These are phyloP conservation scores for Fraxinus dipetala DNA, from an alignment of 305 asterid genomes.

Conservation along the genomic window DNA sequence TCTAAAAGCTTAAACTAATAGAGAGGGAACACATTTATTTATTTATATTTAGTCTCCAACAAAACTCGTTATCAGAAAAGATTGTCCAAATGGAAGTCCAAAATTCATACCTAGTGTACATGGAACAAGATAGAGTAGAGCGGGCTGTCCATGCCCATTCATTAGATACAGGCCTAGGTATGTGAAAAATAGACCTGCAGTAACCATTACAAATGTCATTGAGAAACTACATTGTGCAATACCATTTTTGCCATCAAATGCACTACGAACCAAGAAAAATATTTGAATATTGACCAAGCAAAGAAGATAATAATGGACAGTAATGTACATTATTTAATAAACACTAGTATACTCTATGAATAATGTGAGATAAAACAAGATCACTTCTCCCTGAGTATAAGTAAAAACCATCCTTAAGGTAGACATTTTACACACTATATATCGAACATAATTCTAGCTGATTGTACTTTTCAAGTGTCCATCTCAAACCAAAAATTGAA, in stretches of 20 bases:
- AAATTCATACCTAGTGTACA: constrained; percentile 70
- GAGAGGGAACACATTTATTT: background rate
- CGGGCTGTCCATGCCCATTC: constrained; percentile 96
- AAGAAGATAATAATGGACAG: background rate
- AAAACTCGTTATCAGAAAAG: background rate
- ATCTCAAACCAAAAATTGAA: background rate
- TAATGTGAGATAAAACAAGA: background rate
- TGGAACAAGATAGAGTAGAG: constrained; percentile 92
- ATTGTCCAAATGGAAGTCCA: background rate
- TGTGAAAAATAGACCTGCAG: constrained; percentile 72
- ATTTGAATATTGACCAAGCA: background rate
- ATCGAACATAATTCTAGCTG: background rate
- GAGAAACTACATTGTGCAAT: background rate
- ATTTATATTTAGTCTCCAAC: background rate
- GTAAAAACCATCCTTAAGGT: background rate
- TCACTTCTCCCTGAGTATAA: background rate
- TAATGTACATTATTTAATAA: background rate
- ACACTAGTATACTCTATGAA: background rate
- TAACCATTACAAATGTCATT: constrained; percentile 19
- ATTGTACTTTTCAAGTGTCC: background rate
- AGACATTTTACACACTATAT: background rate
- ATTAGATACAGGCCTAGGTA: constrained; percentile 81
- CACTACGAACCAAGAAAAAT: background rate
- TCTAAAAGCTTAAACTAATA: background rate
- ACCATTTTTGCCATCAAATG: background rate